phyloP scores from a whole-genome alignment of 2,329 filamentous ascomycete genomes.

The Blumeria graminis region DNA sequence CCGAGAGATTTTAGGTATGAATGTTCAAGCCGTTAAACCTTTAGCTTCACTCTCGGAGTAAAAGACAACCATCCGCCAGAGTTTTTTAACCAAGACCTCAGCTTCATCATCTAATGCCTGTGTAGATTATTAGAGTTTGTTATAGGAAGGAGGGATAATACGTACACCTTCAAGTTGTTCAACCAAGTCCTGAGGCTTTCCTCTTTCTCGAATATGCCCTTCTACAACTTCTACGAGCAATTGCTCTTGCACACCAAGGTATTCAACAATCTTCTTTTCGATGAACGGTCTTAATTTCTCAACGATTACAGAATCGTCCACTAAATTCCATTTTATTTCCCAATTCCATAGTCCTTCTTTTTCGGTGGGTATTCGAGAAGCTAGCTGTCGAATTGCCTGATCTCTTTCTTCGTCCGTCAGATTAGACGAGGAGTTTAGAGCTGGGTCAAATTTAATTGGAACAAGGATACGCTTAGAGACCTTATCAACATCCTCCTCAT shows the following conservation, averaged over 20 bases:
- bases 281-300: conserved; percentile 86
- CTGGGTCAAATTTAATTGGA: conserved; percentile 57
- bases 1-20: background rate
- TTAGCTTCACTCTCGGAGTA: conserved; percentile 87
- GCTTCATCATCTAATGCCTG: conserved; percentile 85
- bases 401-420: conserved; percentile 75
- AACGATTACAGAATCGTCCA: conserved; percentile 57
- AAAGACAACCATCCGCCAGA: conserved; percentile 98
- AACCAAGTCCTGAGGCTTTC: conserved; percentile 54
- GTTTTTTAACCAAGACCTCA: conserved; percentile 79
- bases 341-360: conserved; percentile 78
- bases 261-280: conserved; percentile 95
- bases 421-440: conserved; percentile 33
- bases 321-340: conserved; percentile 75
- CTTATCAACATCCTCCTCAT: conserved; percentile 63
- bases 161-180: conserved; percentile 65
- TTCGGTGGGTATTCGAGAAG: conserved; percentile 71
- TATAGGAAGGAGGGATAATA: conserved; percentile 8
- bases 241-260: conserved; percentile 87
- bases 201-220: conserved; percentile 55
- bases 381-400: conserved; percentile 57
- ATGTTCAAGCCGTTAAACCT: conserved; percentile 41
- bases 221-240: conserved; percentile 84
- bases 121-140: background rate
- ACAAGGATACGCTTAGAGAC: conserved; percentile 51